These are phyloP conservation scores for Salisapilia sapeloensis DNA, from an alignment of 352 stramenopile genomes.

Conservation along the genomic window DNA sequence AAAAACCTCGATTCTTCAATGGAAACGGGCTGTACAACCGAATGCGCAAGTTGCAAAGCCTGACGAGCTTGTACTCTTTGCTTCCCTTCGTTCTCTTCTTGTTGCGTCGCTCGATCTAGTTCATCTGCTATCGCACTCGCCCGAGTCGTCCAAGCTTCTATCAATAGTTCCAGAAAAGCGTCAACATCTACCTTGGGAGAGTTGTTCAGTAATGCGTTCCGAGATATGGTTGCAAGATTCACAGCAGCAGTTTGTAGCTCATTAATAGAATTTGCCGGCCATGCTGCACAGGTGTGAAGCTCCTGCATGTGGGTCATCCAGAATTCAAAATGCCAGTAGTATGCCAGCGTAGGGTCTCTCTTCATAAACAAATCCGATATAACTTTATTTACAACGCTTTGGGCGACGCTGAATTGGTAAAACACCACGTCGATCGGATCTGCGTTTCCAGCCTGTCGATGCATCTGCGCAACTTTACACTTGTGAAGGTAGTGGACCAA, in stretches of 20 bases:
- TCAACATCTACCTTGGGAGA: conserved; percentile 64
- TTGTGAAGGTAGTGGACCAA: conserved; percentile 40
- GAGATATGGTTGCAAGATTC: conserved; percentile 17
- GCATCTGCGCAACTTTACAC: conserved; percentile 14
- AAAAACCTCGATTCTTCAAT: conserved; percentile 22
- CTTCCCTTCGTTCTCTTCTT: conserved; percentile 16
- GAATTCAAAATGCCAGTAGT: conserved; percentile 70
- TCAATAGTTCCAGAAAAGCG: conserved; percentile 41
- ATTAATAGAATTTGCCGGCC: conserved; percentile 19
- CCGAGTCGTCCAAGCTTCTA: conserved; percentile 43
- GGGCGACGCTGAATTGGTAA: conserved; percentile 42
- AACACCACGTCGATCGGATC: conserved; percentile 32
- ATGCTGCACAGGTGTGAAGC: conserved; percentile 27
- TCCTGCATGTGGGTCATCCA: conserved; percentile 41
- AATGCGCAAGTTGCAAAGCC: conserved; percentile 16
- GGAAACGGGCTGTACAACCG: conserved; percentile 16
- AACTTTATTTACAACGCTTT: conserved; percentile 31
- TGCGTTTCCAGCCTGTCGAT: conserved; percentile 4
- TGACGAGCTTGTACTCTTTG: conserved; percentile 13
- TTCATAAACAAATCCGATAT: conserved; percentile 51
- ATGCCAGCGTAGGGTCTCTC: too few species aligned
- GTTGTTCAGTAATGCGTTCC: conserved; percentile 29
- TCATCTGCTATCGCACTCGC: conserved; percentile 20
- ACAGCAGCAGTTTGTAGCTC: conserved; percentile 47
- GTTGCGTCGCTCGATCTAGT: conserved; percentile 40